phyloP scores from a whole-genome alignment of 257 asterid genomes.

The Rauvolfia tetraphylla region DNA sequence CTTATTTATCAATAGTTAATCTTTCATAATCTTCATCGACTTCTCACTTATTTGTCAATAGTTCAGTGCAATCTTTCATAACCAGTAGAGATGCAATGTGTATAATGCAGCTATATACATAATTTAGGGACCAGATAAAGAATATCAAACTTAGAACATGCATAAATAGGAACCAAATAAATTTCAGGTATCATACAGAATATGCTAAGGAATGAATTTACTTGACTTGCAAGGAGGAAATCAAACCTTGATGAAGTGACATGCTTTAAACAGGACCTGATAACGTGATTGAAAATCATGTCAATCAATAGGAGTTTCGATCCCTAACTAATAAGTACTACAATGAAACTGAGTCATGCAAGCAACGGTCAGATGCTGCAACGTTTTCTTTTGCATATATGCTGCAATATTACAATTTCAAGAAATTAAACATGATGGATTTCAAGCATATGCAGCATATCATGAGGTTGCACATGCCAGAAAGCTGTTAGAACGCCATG shows the following conservation, averaged over 20 bases:
- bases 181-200: neutral
- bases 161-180: neutral
- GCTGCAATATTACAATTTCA: too few relatives aligned
- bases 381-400: neutral
- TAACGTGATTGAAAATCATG: neutral
- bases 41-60: neutral
- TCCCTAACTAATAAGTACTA: too few relatives aligned
- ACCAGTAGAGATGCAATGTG: neutral
- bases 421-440: too few relatives aligned
- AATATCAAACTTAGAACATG: neutral
- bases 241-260: neutral
- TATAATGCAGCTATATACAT: neutral
- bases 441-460: neutral
- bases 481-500: neutral
- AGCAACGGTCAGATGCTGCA: neutral
- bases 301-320: neutral
- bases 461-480: neutral
- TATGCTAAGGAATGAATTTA: neutral
- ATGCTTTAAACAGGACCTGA: neutral
- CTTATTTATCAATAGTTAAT: neutral
- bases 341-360: neutral
- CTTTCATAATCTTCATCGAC: too few relatives aligned
- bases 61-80: neutral
- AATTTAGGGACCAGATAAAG: neutral
- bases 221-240: neutral